These are phyloP conservation scores for Suillus subluteus DNA, from an alignment of 768 basidiomycete species.

Conservation along the genomic window DNA sequence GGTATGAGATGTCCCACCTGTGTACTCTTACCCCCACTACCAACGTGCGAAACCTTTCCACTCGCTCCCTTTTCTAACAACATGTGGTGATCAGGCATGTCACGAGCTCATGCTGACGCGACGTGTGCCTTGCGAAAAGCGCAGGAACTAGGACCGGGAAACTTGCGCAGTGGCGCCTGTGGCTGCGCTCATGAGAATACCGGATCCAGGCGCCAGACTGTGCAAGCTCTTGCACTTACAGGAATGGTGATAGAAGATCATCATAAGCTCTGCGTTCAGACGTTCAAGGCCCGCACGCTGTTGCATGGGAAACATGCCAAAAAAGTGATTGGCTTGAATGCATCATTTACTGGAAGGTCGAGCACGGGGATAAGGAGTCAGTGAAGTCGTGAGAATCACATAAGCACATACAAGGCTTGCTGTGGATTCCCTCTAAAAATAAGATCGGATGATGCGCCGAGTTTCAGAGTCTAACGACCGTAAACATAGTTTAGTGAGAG, in stretches of 20 bases:
- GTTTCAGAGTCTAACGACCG: background rate
- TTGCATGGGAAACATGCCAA: background rate
- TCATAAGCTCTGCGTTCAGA: background rate
- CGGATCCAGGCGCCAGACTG: constrained; percentile 1
- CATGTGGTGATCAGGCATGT: background rate
- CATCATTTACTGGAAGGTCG: background rate
- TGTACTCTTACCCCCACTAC: background rate
- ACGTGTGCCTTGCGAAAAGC: background rate
- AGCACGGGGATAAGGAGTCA: background rate
- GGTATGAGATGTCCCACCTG: background rate
- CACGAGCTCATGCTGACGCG: background rate
- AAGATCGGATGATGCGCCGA: background rate
- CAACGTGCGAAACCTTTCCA: constrained; percentile 3
- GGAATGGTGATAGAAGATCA: background rate
- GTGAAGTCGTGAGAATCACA: constrained; percentile 1
- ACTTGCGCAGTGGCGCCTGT: background rate
- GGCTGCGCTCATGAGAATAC: background rate
- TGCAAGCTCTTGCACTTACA: background rate
- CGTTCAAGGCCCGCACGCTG: background rate
- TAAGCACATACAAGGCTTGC: background rate
- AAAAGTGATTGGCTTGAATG: background rate
- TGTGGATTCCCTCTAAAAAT: background rate
- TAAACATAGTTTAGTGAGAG: background rate
- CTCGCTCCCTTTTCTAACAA: background rate
- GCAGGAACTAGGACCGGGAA: background rate